Base-by-base conservation (phyloP, 2,329 filamentous ascomycete species). In the Fusarium sublunatum region DNA sequence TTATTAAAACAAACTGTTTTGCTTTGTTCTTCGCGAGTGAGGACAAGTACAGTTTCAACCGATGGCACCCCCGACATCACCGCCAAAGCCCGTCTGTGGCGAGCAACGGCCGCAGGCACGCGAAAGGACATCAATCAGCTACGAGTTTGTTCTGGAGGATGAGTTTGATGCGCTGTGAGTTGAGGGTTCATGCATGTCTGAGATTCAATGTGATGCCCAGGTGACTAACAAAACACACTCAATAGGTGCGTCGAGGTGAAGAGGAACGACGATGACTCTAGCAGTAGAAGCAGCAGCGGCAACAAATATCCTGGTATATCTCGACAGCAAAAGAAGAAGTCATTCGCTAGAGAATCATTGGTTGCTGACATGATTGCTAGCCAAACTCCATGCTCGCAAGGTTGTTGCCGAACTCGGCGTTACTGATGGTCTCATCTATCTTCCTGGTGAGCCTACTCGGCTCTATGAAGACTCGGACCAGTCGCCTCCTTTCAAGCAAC, bases 401-500 rank as follows among this genome's bases (percentile, higher is more conserved):
- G 84, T 87, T 13, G 83, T 79, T 38, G 75, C 78, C 24, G 78
- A 84, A 67, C 78, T 87, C 12, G 79, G 76, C 9, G 77, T 78
- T 42, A 71, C 76, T 26, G 74, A 80, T 61, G 85, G 85, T 54
- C 75, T 88, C 69, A 78, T 88, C 68, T 87, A 81, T 68, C 77
- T 88, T 13, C 82, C 82, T 1, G 85, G 85, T 22, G 79, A 84
- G 65, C 73, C 78, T 3, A 80, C 82, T 26, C 73, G 74, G 15
- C 75, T 76, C n/a, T 86, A 81, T 64, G 84, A 86, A 67, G 83
- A 87, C 74, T 87, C 85, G 8, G 85, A 88, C 65, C 82, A 83
- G 74, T 81, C 81, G 0, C 82, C 81, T 22, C 74, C 77, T 36
- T 86, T 87, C 64, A 80, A 84, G 40, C 85, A 88, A 70, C 79